Conservation (phyloP, 2,329 filamentous ascomycete genomes). For the Diaporthe sp. region DNA sequence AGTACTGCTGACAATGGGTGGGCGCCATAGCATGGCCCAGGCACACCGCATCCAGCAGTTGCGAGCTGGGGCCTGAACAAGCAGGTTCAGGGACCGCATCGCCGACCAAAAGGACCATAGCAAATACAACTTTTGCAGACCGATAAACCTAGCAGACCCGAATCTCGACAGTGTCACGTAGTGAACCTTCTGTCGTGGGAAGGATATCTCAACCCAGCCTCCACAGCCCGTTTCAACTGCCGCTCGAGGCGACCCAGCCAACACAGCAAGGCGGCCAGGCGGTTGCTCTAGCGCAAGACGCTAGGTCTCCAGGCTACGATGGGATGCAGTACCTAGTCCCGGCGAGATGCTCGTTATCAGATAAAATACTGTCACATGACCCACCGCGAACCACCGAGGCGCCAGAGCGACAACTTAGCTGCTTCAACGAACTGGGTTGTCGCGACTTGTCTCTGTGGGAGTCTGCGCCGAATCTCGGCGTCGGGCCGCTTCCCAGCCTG, state of each 20-base stretch:
- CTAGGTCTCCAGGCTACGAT: not conserved
- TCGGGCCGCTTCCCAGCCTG: constrained; percentile 20
- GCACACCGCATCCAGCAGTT: not conserved
- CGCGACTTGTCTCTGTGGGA: not conserved
- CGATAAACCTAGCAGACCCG: not conserved
- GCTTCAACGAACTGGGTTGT: not conserved
- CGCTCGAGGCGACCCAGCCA: constrained; percentile 16
- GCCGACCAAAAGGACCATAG: constrained; percentile 11
- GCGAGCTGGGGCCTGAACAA: not conserved
- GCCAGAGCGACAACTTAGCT: not conserved
- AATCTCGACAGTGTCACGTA: not conserved
- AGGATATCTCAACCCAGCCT: not conserved
- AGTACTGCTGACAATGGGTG: not conserved
- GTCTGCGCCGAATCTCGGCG: constrained; percentile 15
- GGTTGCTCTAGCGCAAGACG: not conserved
- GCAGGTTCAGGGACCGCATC: not conserved
- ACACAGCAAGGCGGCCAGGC: not conserved
- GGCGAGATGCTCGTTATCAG: not conserved
- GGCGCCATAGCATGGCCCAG: not conserved
- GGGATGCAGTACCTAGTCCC: no score
- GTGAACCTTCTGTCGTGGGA: not conserved
- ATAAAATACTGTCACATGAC: constrained; percentile 4
- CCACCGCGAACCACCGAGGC: not conserved
- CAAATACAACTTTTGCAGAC: constrained; percentile 13
- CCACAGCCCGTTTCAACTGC: constrained; percentile 21